Conservation (phyloP, 768 basidiomycete species). For the Naganishia onofrii region DNA sequence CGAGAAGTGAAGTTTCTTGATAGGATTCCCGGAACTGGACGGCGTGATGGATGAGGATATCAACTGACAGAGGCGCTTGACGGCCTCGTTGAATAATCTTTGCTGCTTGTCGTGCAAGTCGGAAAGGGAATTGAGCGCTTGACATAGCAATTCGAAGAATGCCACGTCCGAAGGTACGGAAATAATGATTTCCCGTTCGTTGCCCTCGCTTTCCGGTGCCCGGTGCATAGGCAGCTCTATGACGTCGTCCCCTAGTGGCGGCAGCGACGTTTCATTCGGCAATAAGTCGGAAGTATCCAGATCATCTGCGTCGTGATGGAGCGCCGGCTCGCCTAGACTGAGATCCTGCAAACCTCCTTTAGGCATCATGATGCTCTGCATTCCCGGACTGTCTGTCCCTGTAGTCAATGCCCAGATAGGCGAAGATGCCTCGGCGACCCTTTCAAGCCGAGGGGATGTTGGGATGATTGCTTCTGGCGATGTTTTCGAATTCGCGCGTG, state of each 20-base stretch:
- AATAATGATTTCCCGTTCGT: conserved; percentile 63
- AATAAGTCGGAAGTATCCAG: conserved; percentile 25
- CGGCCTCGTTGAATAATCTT: conserved; percentile 57
- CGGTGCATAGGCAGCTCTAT: background rate
- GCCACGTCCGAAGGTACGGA: conserved; percentile 74
- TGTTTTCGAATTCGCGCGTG: background rate
- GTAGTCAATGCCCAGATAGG: conserved; percentile 49
- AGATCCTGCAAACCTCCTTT: conserved; percentile 34
- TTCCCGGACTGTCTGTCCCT: conserved; percentile 29
- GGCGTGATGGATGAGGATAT: conserved; percentile 50
- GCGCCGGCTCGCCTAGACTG: conserved; percentile 20
- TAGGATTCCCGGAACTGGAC: conserved; percentile 25
- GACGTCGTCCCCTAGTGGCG: background rate
- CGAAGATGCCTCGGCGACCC: conserved; percentile 38
- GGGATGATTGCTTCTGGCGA: conserved; percentile 23
- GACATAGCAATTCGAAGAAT: conserved; percentile 72
- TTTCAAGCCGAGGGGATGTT: conserved; percentile 39
- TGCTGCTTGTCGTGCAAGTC: conserved; percentile 57
- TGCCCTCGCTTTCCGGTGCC: background rate
- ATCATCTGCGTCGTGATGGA: conserved; percentile 13
- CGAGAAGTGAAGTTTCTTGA: conserved; percentile 32
- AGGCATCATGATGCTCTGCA: conserved; percentile 25
- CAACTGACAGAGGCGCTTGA: conserved; percentile 55
- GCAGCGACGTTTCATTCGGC: background rate
- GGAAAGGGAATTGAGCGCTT: conserved; percentile 59